phyloP scores from a whole-genome alignment of 2,329 filamentous ascomycete species.

The Aspergillus phoenicis region DNA sequence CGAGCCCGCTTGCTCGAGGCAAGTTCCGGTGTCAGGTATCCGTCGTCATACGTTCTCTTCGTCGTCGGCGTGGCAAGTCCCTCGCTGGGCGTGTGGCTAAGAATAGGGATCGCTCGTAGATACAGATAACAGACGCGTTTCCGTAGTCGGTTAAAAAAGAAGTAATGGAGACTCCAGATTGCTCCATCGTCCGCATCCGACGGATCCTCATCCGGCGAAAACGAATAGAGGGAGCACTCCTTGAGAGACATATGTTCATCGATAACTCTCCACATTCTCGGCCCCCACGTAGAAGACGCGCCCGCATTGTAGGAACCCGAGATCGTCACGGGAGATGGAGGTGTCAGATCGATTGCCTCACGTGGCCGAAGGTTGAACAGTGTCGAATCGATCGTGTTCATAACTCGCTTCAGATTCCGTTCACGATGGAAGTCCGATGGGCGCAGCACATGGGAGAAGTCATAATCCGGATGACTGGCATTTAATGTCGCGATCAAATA shows the following conservation, averaged over 20 bases:
- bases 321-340: slow-evolving; percentile 46
- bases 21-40: slow-evolving; percentile 52
- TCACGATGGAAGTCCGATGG: slow-evolving; percentile 89
- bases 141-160: slow-evolving; percentile 91
- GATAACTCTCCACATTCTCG: slow-evolving; percentile 86
- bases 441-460: slow-evolving; percentile 89
- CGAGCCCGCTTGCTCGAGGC: slow-evolving; percentile 77
- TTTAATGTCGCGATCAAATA: slow-evolving; percentile 97
- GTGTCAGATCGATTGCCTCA: slow-evolving; percentile 43
- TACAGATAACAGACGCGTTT: slow-evolving; percentile 96
- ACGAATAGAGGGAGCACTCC: slow-evolving; percentile 87
- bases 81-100: slow-evolving; percentile 69
- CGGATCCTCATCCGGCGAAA: slow-evolving; percentile 84
- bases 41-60: slow-evolving; percentile 53
- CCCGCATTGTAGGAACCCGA: slow-evolving; percentile 50
- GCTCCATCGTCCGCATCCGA: slow-evolving; percentile 92
- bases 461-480: slow-evolving; percentile 93
- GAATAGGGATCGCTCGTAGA: slow-evolving; percentile 73
- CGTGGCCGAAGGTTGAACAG: slow-evolving; percentile 81
- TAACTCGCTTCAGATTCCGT: slow-evolving; percentile 75
- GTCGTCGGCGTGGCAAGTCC: slow-evolving; percentile 42
- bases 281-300: slow-evolving; percentile 73
- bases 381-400: slow-evolving; percentile 84
- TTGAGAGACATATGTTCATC: slow-evolving; percentile 93
- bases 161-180: slow-evolving; percentile 94